Conservation (phyloP, 2,329 filamentous ascomycete genomes). For the Clonostachys sp. region DNA sequence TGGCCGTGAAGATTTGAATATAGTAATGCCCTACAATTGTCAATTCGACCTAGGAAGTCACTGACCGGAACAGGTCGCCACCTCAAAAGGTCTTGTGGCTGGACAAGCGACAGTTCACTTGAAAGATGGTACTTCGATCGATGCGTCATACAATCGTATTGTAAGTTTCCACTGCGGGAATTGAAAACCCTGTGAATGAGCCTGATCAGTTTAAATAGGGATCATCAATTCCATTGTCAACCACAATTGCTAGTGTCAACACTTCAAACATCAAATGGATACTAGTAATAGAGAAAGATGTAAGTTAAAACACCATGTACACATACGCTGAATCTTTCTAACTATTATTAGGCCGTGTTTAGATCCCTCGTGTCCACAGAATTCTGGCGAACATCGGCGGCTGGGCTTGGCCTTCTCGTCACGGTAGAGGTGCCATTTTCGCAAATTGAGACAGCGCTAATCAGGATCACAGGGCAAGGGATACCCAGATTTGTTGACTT, state of each 20-base stretch:
- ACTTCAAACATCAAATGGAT: slow-evolving; percentile 55
- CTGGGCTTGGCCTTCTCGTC: slow-evolving; percentile 58
- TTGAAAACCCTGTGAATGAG: too few species aligned
- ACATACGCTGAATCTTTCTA: slow-evolving; percentile 1
- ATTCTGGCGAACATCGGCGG: slow-evolving; percentile 45
- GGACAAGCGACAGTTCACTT: slow-evolving; percentile 50
- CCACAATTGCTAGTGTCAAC: slow-evolving; percentile 43
- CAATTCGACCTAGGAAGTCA: too few species aligned
- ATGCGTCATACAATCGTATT: slow-evolving; percentile 18
- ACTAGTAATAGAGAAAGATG: slow-evolving; percentile 77
- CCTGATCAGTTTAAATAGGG: slow-evolving; percentile 35
- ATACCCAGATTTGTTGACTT: slow-evolving; percentile 71
- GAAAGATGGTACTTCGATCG: slow-evolving; percentile 32
- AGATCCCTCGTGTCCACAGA: slow-evolving; percentile 55
- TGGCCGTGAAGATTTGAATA: slow-evolving; percentile 61
- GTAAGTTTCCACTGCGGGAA: slow-evolving; percentile 9
- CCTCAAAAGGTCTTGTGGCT: slow-evolving; percentile 66
- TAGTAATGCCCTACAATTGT: slow-evolving; percentile 42
- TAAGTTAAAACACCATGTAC: slow-evolving; percentile 14
- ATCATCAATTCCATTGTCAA: slow-evolving; percentile 51
- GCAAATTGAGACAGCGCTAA: neutral
- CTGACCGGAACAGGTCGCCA: slow-evolving; percentile 52
- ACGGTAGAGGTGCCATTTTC: slow-evolving; percentile 46
- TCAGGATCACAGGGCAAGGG: slow-evolving; percentile 61
- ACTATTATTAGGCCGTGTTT: slow-evolving; percentile 61